A percentile compares a stretch with the other conserved stretches of the same genome.
Conservation (phyloP, 768 basidiomycete species). For the Imleria badia region DNA sequence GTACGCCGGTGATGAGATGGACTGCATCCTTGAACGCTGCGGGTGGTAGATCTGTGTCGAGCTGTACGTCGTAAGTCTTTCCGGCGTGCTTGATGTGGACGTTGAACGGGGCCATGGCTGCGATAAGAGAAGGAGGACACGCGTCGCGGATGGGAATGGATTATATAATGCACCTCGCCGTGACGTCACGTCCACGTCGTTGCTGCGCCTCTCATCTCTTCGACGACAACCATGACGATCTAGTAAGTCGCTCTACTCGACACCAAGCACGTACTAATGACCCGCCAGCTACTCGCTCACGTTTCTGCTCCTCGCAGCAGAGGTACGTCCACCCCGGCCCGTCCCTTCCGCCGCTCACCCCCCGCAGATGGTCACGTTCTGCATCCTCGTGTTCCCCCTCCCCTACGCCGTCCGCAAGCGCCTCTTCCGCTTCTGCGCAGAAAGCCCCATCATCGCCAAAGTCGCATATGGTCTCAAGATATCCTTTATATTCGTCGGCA, state of each 20-base stretch:
- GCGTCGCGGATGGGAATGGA: conserved; percentile 31
- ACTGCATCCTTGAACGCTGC: conserved; percentile 80
- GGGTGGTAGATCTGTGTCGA: conserved; percentile 72
- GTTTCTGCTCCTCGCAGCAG: conserved; percentile 76
- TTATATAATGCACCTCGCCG: conserved; percentile 23
- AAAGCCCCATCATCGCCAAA: conserved; percentile 73
- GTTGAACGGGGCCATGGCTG: conserved; percentile 59
- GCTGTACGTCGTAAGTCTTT: conserved; percentile 66
- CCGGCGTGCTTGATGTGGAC: conserved; percentile 92
- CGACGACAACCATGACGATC: conserved; percentile 42
- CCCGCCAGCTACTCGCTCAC: conserved; percentile 73
- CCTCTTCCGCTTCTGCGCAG: conserved; percentile 71
- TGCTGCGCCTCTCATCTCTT: too few species aligned
- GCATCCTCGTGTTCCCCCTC: conserved; percentile 80
- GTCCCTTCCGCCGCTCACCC: neutral
- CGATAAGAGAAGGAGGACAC: conserved; percentile 6
- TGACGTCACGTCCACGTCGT: conserved; percentile 28
- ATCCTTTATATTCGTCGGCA: conserved; percentile 87
- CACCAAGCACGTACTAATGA: neutral
- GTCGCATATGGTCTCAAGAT: conserved; percentile 91
- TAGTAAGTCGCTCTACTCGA: conserved; percentile 33
- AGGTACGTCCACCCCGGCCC: conserved; percentile 38
- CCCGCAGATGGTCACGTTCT: conserved; percentile 76
- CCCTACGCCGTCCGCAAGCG: conserved; percentile 70
- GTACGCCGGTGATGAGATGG: conserved; percentile 81